These are phyloP conservation scores for Populus davidiana DNA, from an alignment of 345 rosid species.

Conservation along the genomic window DNA sequence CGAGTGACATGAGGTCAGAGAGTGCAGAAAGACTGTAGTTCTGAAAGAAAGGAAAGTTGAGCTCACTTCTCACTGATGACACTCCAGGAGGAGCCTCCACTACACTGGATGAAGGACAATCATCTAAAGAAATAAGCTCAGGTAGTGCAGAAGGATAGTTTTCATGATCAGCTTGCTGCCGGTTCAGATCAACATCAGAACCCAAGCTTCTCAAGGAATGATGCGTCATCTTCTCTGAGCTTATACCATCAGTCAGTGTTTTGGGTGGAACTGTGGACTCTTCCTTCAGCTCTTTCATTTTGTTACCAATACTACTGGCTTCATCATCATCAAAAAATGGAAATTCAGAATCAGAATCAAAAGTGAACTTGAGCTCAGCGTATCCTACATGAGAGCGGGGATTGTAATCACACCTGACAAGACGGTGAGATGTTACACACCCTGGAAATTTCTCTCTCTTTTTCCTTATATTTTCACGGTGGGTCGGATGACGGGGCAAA, in stretches of 20 bases:
- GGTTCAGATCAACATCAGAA: constrained; percentile 3
- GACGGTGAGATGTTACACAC: constrained; percentile 14
- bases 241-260: constrained; percentile 13
- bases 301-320: constrained; percentile 10
- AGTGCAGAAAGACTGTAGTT: constrained; percentile 20
- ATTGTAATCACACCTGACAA: constrained; percentile 28
- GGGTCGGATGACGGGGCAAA: constrained; percentile 23
- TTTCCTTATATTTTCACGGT: constrained; percentile 36
- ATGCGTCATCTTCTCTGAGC: background rate
- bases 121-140: constrained; percentile 37
- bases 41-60: constrained; percentile 10
- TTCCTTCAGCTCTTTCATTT: constrained; percentile 20
- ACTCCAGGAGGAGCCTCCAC: constrained; percentile 9
- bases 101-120: constrained; percentile 21
- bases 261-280: constrained; percentile 22
- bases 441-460: constrained; percentile 31
- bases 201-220: constrained; percentile 13
- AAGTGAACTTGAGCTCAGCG: constrained; percentile 14
- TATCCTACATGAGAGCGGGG: constrained; percentile 19
- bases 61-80: constrained; percentile 6
- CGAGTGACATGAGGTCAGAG: constrained; percentile 39
- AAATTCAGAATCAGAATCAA: constrained; percentile 19
- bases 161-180: constrained; percentile 24
- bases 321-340: constrained; percentile 37
- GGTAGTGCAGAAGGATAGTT: constrained; percentile 13